Base-by-base conservation (phyloP, 768 basidiomycete genomes). In the Leccinum subtestaceum region DNA sequence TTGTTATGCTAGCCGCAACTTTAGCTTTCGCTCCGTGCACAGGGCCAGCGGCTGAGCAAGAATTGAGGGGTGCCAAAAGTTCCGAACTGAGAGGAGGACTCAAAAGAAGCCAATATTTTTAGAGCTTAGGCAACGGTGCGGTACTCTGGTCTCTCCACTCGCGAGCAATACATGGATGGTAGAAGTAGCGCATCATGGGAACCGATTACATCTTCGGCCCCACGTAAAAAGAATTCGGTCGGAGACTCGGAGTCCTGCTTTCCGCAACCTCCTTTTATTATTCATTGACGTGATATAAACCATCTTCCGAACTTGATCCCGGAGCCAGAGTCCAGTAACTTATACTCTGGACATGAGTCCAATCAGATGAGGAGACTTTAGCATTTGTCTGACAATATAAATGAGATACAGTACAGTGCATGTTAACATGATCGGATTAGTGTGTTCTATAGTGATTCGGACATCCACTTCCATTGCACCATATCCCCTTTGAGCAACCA, bases 171-270 rank as follows among this genome's bases (percentile, higher is more conserved):
- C 34, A 49, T 63, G 47, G 23, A 49, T 32, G 8, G 11, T 45
- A 64, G 13, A 17, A 34, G 29, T 2, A 53, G 51, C 27, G 17
- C 29, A 47, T 27, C 27, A 27, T 27, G 27, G 19, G 55, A 58
- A 55, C 58, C 60, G 57, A 67, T 70, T 67, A 70, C 65, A 67
- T 57, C 36, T 59, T 56, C 9, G 31, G 12, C 17, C 32, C 12
- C 59, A 60, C 60, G 62, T 64, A 69, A 64, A 48, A n/a, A 52
- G 15, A 27, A 31, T 53, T 43, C 12, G 43, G 40, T 61, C 55
- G 54, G 40, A 51, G 36, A 32, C 36, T 61, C 54, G 54, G 40
- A 52, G 36, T 36, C 36, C 32, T 43, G 56, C 49, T 36, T 46
- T 63, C 15, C 29, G 40, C 27, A 17, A 34, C 38, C 21, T 38